These are phyloP conservation scores for Ilyonectria sp. DNA, from an alignment of 2,329 filamentous ascomycete genomes.

Conservation along the genomic window DNA sequence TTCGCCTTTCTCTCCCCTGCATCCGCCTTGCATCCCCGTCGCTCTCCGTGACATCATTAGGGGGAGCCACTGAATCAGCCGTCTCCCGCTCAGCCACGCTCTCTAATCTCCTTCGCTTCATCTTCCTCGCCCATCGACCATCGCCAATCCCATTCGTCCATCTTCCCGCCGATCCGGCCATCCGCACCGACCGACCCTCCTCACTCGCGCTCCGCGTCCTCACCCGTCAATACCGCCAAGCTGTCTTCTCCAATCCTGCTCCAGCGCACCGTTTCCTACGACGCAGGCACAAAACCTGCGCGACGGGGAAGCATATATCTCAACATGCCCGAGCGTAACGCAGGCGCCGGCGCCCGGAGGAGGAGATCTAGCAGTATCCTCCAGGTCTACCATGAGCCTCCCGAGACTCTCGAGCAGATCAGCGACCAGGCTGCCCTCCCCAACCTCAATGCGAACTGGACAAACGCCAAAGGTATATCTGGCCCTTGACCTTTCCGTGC, in stretches of 20 bases:
- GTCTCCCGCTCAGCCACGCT: slow-evolving; percentile 19
- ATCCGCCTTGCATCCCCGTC: slow-evolving; percentile 39
- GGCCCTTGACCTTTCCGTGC: slow-evolving; percentile 20
- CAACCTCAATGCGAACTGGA: slow-evolving; percentile 98
- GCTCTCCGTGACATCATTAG: slow-evolving; percentile 50
- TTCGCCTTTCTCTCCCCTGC: slow-evolving; percentile 23
- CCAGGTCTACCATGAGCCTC: slow-evolving; percentile 94
- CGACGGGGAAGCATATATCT: slow-evolving; percentile 73
- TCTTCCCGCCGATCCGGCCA: slow-evolving; percentile 25
- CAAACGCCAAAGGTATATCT: slow-evolving; percentile 92
- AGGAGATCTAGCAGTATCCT: slow-evolving; percentile 96
- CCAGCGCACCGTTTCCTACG: slow-evolving; percentile 92
- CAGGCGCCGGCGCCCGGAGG: slow-evolving; percentile 72
- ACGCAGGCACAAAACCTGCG: slow-evolving; percentile 81
- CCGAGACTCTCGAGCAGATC: slow-evolving; percentile 96
- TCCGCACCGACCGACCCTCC: slow-evolving; percentile 23
- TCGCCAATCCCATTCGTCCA: slow-evolving; percentile 27
- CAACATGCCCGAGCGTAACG: slow-evolving; percentile 71
- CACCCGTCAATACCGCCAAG: slow-evolving; percentile 84
- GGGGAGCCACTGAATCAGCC: slow-evolving; percentile 37
- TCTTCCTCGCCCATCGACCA: slow-evolving; percentile 34
- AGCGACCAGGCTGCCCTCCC: slow-evolving; percentile 95
- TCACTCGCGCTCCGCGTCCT: slow-evolving; percentile 35
- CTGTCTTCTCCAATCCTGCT: slow-evolving; percentile 92
- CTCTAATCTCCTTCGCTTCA: slow-evolving; percentile 24